A percentile compares a stretch with the other conserved stretches of the same genome.
These are phyloP conservation scores for Cardamine resedifolia DNA, from an alignment of 345 rosid genomes.

Conservation along the genomic window DNA sequence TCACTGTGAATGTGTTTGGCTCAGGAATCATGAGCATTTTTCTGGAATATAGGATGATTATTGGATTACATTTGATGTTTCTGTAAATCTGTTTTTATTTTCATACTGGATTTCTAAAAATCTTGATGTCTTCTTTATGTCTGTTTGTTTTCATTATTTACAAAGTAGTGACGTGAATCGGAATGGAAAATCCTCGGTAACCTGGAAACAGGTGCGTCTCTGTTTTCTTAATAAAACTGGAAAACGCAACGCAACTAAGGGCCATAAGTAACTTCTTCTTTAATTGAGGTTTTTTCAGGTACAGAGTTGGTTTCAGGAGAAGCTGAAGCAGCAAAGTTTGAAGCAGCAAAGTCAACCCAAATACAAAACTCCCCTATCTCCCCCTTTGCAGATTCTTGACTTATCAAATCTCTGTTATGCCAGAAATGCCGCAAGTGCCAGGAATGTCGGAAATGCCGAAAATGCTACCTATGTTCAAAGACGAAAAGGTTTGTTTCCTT, in stretches of 20 bases:
- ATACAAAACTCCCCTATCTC: slow-evolving; percentile 32
- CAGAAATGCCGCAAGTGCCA: slow-evolving; percentile 5
- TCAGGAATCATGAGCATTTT: neutral
- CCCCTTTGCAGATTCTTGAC: slow-evolving; percentile 31
- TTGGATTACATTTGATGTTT: neutral
- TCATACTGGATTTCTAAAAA: neutral
- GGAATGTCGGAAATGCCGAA: slow-evolving; percentile 18
- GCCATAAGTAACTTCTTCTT: neutral
- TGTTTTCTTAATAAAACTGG: neutral
- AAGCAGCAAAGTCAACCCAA: slow-evolving; percentile 32
- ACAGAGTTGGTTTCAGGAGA: slow-evolving; percentile 64
- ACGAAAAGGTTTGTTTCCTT: slow-evolving; percentile 46
- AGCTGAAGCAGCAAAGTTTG: slow-evolving; percentile 31
- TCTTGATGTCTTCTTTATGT: neutral
- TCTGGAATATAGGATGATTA: neutral
- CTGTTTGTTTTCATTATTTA: neutral
- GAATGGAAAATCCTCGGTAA: slow-evolving; percentile 54
- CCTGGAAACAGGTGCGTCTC: slow-evolving; percentile 67
- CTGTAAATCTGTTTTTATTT: neutral
- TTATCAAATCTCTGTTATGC: slow-evolving; percentile 38
- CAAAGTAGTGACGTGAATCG: slow-evolving; percentile 54
- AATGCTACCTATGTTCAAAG: slow-evolving; percentile 28
- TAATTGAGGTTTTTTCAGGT: slow-evolving; percentile 46
- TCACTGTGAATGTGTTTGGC: neutral
- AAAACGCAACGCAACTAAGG: neutral